Base-by-base conservation (phyloP, 768 basidiomycete genomes). In the Sporobolomyces roseus region DNA sequence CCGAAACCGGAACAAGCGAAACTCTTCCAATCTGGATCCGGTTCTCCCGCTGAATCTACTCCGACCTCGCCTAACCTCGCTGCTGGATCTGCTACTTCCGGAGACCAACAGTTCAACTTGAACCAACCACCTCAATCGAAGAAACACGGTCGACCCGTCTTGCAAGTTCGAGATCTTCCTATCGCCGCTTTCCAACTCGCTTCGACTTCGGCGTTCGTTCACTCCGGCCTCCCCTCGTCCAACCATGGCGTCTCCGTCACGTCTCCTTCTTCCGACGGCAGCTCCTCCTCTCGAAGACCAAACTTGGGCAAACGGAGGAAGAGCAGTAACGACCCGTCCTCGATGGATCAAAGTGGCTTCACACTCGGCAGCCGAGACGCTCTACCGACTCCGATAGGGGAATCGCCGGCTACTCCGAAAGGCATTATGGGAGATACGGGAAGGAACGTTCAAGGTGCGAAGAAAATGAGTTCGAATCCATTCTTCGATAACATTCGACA, bases 401-500 rank as follows among this genome's bases (percentile, higher is more conserved):
- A 58, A 19, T 58, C 41, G 2, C 56, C 56, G n/a, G 6, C 14
- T 16, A 45, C 56, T 30, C 41, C 45, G 45, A 33, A 29, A 27
- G 29, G 29, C 4, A 7, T 9, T 4, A 32, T 7, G 23, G 9
- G 45, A 10, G 12, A 60, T 3, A 14, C 29, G 4, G 29, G 45
- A 5, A 7, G 58, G 19, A 33, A 25, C 45, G 56, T 17, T 6
- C 27, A 48, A 9, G 60, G 32, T 38, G 66, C 59, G 56, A 51
- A 25, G 32, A 46, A 62, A 35, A 61, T 68, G 64, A 68, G 64
- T 16, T 53, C 83, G 73, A 97, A 94, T 77, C 94, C 94, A 14
- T 98, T 98, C 81, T 97, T 91, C 74, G 93, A 98, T 79, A 88
- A 89, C 74, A 89, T 98, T 74, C 77, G 81, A 29, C 80, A 81